phyloP scores from a whole-genome alignment of 352 stramenopile genomes.

The Pythium dissimile region DNA sequence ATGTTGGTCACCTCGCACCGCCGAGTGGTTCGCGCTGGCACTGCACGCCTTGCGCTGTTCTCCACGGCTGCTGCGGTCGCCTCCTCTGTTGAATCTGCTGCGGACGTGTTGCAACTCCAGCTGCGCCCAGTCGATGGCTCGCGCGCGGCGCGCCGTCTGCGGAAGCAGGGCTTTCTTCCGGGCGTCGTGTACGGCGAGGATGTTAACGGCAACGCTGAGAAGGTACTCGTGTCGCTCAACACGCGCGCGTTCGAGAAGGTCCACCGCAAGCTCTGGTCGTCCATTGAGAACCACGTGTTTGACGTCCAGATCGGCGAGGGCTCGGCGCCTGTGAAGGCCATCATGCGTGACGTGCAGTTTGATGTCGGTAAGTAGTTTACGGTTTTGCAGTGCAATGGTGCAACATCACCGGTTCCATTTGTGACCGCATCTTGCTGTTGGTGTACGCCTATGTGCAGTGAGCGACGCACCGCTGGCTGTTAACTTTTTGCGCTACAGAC shows the following conservation, averaged over 20 bases:
- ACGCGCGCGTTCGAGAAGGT: constrained; percentile 76
- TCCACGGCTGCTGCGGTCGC: constrained; percentile 31
- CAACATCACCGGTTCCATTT: too few species aligned
- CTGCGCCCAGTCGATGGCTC: constrained; percentile 68
- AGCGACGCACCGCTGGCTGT: constrained; percentile 76
- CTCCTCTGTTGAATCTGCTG: constrained; percentile 2
- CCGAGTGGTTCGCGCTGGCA: constrained; percentile 29
- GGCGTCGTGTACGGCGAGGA: constrained; percentile 85
- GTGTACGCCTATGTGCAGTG: constrained; percentile 43
- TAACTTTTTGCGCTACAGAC: constrained; percentile 93
- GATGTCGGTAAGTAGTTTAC: constrained; percentile 65
- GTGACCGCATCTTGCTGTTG: too few species aligned
- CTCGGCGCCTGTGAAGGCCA: constrained; percentile 58
- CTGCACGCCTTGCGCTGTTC: constrained; percentile 31
- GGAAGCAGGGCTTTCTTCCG: constrained; percentile 75
- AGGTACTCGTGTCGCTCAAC: constrained; percentile 71
- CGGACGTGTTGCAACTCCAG: constrained; percentile 52
- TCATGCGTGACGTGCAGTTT: constrained; percentile 86
- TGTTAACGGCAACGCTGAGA: constrained; percentile 53
- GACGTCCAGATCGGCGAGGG: constrained; percentile 65
- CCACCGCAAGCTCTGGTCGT: constrained; percentile 85
- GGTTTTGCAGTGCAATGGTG: too few species aligned
- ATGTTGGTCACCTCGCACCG: constrained; percentile 30
- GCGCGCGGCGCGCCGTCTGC: constrained; percentile 71
- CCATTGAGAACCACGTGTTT: constrained; percentile 87